Conservation (phyloP, 2,329 filamentous ascomycete species). For the Epichloe brachyelytri region DNA sequence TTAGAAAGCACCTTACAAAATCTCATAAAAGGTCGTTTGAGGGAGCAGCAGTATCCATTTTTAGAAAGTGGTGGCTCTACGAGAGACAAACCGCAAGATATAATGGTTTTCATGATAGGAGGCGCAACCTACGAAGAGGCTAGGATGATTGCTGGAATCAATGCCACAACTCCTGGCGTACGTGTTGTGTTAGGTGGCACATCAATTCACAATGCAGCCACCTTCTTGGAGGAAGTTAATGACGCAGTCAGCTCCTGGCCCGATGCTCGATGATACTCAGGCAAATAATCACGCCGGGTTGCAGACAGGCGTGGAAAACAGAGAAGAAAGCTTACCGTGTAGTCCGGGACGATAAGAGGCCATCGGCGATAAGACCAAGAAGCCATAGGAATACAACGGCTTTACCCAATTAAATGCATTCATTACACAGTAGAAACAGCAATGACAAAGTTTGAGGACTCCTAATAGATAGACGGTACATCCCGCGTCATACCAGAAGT, state of each 20-base stretch:
- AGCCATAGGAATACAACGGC: too few species aligned
- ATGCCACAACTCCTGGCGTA: slow-evolving; percentile 78
- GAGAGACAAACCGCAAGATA: slow-evolving; percentile 90
- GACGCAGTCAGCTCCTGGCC: slow-evolving; percentile 83
- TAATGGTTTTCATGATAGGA: slow-evolving; percentile 88
- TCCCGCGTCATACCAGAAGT: too few species aligned
- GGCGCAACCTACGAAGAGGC: slow-evolving; percentile 95
- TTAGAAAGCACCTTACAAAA: slow-evolving; percentile 82
- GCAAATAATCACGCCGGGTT: background rate
- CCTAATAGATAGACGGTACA: too few species aligned
- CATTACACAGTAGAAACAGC: too few species aligned
- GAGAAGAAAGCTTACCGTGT: too few species aligned
- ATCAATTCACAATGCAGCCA: slow-evolving; percentile 72
- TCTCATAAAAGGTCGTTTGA: slow-evolving; percentile 79
- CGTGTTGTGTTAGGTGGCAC: slow-evolving; percentile 85
- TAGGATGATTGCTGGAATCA: slow-evolving; percentile 89
- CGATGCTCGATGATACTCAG: slow-evolving; percentile 29
- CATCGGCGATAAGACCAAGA: too few species aligned
- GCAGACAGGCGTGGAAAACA: too few species aligned
- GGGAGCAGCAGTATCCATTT: slow-evolving; percentile 83
- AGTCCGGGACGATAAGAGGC: too few species aligned
- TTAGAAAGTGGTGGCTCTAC: slow-evolving; percentile 79
- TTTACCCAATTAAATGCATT: too few species aligned
- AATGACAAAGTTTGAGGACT: too few species aligned
- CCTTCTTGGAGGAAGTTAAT: slow-evolving; percentile 84